phyloP scores from a whole-genome alignment of 2,329 filamentous ascomycete genomes.

The Cyanodermella asteris region DNA sequence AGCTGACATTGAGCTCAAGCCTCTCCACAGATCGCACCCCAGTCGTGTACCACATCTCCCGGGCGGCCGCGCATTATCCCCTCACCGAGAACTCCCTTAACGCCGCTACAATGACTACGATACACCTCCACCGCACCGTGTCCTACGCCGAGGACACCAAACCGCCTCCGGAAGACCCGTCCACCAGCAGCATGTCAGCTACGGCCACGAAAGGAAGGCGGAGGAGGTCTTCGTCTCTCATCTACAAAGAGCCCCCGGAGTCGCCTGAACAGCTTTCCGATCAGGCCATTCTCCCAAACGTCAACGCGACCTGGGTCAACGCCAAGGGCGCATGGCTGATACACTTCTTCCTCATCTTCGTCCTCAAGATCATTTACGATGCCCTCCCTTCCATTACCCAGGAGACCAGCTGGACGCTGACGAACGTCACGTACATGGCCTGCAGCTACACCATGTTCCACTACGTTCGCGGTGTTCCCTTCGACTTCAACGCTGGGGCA shows the following conservation, averaged over 20 bases:
- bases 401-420: slow-evolving; percentile 95
- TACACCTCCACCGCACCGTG: slow-evolving; percentile 72
- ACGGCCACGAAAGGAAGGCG: slow-evolving; percentile 51
- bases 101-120: slow-evolving; percentile 93
- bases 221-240: slow-evolving; percentile 91
- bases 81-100: too few species aligned
- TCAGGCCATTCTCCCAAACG: slow-evolving; percentile 78
- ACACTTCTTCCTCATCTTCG: slow-evolving; percentile 76
- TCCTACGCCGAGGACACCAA: slow-evolving; percentile 73
- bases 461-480: slow-evolving; percentile 90
- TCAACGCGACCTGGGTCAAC: slow-evolving; percentile 98
- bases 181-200: slow-evolving; percentile 36
- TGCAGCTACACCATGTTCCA: slow-evolving; percentile 99
- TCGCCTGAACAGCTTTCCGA: slow-evolving; percentile 95
- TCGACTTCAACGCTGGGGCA: slow-evolving; percentile 94
- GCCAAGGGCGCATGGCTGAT: slow-evolving; percentile 98
- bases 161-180: slow-evolving; percentile 29
- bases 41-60: too few species aligned
- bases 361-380: slow-evolving; percentile 90
- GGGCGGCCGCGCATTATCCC: too few species aligned
- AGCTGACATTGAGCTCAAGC: too few species aligned
- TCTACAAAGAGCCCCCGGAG: slow-evolving; percentile 93
- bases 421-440: slow-evolving; percentile 98
- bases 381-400: slow-evolving; percentile 91
- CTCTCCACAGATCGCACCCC: too few species aligned